Evolutionary conservation across 2,329 filamentous ascomycete species (phyloP), one percentile per base, ranked within the genome.

Genomic region (Xylaria sp.): DNA sequence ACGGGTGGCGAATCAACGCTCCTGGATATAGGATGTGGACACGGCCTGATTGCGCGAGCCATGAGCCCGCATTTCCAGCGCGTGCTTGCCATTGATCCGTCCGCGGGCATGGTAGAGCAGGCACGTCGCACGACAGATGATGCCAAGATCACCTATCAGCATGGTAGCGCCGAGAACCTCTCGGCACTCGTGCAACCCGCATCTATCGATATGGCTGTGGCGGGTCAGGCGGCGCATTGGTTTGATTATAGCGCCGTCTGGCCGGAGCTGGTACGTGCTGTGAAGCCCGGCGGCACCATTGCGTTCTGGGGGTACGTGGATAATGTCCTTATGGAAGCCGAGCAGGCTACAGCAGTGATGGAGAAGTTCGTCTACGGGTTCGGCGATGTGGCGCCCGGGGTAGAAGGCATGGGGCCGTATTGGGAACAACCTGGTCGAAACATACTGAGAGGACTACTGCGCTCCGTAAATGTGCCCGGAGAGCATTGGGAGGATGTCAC

Each of bases 271-370:
- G 80, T 79, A 10, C 82, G 87, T 13, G 83, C 88, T 7, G 79
- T 90, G 48, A 82, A 85, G 58, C 76, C 78, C 1, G 86, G 86
- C 15, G 89, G 88, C 17, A 87, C 86, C 0, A 73, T 91, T n/a
- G 88, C 88, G 0, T 88, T 89, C 75, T 90, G 86, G 87, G 88
- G 88, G 1, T 91, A 91, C 77, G 88, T 87, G 74, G 89, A 91
- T 77, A 88, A 87, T 74, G 81, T 88, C 40, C 83, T 91, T 60
- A 78, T 88, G 17, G 84, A 86, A 26, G 83, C 83, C 71, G 83
- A 85, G 6, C 73, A 75, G 40, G 87, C 87, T 17, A 88, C 85
- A 28, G 75, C 76, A 53, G 81, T 90, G 28, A 81, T 90, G 74
- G 80, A 87, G 74, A 77, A 80, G 33, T 90, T 87, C 71, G 83